phyloP scores from a whole-genome alignment of 1,284 basidiomycete genomes.

The Flammula alnicola region DNA sequence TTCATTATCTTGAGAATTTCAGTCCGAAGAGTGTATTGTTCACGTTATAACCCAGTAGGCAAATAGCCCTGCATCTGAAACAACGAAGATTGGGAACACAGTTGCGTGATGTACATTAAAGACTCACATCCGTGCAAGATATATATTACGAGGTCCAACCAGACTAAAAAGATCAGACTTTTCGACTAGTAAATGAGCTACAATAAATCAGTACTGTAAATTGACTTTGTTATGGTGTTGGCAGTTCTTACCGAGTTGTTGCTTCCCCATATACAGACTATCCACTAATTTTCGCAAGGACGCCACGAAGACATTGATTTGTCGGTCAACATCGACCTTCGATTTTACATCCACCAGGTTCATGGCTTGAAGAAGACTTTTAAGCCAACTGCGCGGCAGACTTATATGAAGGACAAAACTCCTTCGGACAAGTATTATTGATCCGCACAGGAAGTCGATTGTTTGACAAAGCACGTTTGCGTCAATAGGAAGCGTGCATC shows the following conservation, averaged over 20 bases:
- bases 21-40: constrained; percentile 25
- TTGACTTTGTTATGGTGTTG: too few species aligned
- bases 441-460: constrained; percentile 46
- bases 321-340: constrained; percentile 7
- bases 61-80: constrained; percentile 38
- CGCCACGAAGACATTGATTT: constrained; percentile 25
- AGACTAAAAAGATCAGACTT: constrained; percentile 25
- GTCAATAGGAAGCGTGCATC: constrained; percentile 38
- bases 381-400: constrained; percentile 54
- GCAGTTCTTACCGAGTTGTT: constrained; percentile 3
- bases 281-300: constrained; percentile 34
- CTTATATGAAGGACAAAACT: constrained; percentile 42
- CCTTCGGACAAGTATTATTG: constrained; percentile 38
- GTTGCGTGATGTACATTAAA: background rate
- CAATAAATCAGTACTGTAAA: background rate
- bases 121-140: constrained; percentile 47
- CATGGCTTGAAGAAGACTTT: constrained; percentile 30
- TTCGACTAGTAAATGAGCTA: constrained; percentile 37
- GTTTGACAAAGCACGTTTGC: constrained; percentile 50
- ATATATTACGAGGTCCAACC: constrained; percentile 33
- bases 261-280: constrained; percentile 34
- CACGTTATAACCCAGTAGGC: constrained; percentile 47
- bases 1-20: constrained; percentile 34
- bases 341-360: constrained; percentile 1
- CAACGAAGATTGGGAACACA: background rate